Evolutionary conservation across 139 green algal genomes (phyloP).

Genomic region (Chlorella sorokiniana): DNA sequence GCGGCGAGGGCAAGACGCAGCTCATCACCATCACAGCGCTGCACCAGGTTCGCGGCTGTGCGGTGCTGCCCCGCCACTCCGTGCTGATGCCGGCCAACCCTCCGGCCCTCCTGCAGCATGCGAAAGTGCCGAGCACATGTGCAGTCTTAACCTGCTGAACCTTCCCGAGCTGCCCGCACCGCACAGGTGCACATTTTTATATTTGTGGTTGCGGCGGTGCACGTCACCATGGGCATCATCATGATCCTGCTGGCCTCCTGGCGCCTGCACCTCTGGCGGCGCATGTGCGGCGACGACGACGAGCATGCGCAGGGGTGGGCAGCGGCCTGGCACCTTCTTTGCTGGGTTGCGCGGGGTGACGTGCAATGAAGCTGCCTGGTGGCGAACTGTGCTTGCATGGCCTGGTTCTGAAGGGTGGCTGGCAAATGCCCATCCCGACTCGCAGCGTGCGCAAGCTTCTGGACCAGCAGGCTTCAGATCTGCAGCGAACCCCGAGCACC

Average conservation of each 20-base stretch:
- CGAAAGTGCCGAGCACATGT: no score
- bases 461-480: neutral
- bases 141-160: no score
- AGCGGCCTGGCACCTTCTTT: no score
- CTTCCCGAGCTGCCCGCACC: no score
- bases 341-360: neutral
- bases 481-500: no score
- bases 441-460: neutral
- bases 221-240: conserved; percentile 22
- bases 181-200: conserved; percentile 34
- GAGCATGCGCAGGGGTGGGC: conserved; percentile 10
- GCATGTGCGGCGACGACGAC: neutral
- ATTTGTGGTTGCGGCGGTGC: conserved; percentile 8
- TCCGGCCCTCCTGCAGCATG: neutral
- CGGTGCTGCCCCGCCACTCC: no score
- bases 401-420: no score
- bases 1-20: neutral
- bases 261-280: conserved; percentile 1
- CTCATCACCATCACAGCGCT: conserved; percentile 20
- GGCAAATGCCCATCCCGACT: no score
- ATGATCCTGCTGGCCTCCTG: conserved; percentile 18
- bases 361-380: neutral
- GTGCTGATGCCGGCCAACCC: no score
- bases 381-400: neutral
- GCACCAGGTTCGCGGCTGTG: conserved; percentile 16